Percentiles rank a stretch among this genome's conserved stretches.
Evolutionary conservation across 2,329 filamentous ascomycete species (phyloP).

Genomic region (Microdochium trichocladiopsis): DNA sequence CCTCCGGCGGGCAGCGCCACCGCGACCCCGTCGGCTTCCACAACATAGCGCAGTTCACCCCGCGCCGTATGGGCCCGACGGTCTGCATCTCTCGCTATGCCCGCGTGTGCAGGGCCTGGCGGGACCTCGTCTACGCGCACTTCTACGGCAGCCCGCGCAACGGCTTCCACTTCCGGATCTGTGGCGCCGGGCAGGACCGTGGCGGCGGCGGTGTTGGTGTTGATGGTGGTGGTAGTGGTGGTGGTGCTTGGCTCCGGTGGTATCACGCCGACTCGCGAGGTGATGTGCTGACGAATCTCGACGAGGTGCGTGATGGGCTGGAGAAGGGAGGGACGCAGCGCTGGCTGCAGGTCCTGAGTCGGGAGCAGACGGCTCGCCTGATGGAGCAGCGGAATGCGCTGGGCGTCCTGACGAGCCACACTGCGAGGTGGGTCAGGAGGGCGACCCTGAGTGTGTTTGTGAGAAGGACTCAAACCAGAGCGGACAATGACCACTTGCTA

Average conservation of each 20-base stretch:
- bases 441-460: neutral
- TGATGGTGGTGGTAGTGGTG: neutral
- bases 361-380: too few relatives aligned
- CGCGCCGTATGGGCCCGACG: neutral
- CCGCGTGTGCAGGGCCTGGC: neutral
- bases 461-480: neutral
- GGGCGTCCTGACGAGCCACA: neutral
- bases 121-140: neutral
- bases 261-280: too few relatives aligned
- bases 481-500: neutral
- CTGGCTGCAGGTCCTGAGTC: too few relatives aligned
- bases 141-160: neutral
- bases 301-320: too few relatives aligned
- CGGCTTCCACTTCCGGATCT: neutral
- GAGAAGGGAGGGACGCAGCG: too few relatives aligned
- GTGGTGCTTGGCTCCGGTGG: neutral
- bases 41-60: neutral
- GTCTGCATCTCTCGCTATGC: neutral
- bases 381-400: neutral
- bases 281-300: too few relatives aligned
- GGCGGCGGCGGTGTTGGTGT: too few relatives aligned
- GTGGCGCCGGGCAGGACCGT: neutral
- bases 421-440: neutral
- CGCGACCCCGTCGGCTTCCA: too few relatives aligned
- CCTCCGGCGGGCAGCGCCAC: neutral